Evolutionary conservation across 345 rosid species (phyloP), one percentile per base, ranked within the genome.

Genomic region (Raphanus sativus): DNA sequence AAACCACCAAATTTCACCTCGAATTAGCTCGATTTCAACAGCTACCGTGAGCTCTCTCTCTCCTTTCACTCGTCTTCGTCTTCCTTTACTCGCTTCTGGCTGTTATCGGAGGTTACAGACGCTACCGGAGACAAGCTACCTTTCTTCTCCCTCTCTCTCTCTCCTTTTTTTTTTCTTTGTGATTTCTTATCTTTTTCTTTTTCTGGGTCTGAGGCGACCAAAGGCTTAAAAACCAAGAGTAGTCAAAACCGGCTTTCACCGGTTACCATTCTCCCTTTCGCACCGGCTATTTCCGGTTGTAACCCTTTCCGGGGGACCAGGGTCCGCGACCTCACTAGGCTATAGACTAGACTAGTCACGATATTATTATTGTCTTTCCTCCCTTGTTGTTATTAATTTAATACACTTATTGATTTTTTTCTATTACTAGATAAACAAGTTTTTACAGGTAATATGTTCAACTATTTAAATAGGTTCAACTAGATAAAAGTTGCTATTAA

Each of bases 161-260:
- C 10, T 40, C 56, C 36, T 52, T 66, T 75, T 29, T 17, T 60
- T 15, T 17, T 54, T 48, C 55, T 62, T 56, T 67, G 52, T 68
- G 55, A 66, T 68, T 56, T 81, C 80, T 62, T 68, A 42, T 68
- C 55, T 48, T 65, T 77, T 36, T 42, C 70, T 68, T 67, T 65
- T 75, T 81, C 74, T 74, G 82, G 79, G 77, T 81, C 56, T 71
- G 82, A 54, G 72, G 77, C 78, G 85, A 76, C 76, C 73, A 77
- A 65, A 29, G 79, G 75, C 84, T 88, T 81, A 86, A 89, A 86
- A 89, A 2, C 88, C 93, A 86, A 83, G 45, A 38, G 89, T 85
- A 34, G 88, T 86, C 88, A 88, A 88, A 15, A 88, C 90, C 84
- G 91, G 82, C 83, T 81, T 15, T 81, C 62, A 67, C 87, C 88